phyloP scores from a whole-genome alignment of 148 eudicot genomes.

The Vaccinium macrocarpon region DNA sequence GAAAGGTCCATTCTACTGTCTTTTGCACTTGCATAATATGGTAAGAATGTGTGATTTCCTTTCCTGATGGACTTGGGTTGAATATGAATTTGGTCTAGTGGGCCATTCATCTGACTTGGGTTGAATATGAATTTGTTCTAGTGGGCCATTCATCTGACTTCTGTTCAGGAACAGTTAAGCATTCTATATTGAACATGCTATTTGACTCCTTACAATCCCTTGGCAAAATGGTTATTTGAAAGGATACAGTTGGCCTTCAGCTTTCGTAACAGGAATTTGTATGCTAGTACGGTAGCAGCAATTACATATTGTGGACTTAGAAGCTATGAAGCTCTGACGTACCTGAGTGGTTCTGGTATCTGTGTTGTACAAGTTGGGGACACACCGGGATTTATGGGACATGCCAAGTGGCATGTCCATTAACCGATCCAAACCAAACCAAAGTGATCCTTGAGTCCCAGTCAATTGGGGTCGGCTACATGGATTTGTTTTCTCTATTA shows the following conservation, averaged over 20 bases:
- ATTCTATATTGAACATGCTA: background rate
- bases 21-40: background rate
- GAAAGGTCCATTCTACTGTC: background rate
- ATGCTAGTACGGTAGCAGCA: background rate
- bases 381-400: background rate
- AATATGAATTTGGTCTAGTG: background rate
- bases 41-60: background rate
- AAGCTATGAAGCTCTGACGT: too few relatives aligned
- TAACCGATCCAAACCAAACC: background rate
- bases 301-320: background rate
- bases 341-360: background rate
- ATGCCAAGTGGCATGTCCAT: background rate
- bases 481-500: background rate
- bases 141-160: background rate
- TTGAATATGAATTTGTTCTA: background rate
- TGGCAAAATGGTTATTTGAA: background rate
- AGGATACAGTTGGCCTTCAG: background rate
- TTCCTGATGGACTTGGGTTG: background rate
- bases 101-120: background rate
- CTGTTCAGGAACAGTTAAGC: background rate
- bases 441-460: background rate
- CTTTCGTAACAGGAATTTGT: background rate
- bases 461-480: background rate
- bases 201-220: background rate
- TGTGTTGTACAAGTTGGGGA: background rate